phyloP scores from a whole-genome alignment of 495 filamentous ascomycete species.

The Arthonia radiata region DNA sequence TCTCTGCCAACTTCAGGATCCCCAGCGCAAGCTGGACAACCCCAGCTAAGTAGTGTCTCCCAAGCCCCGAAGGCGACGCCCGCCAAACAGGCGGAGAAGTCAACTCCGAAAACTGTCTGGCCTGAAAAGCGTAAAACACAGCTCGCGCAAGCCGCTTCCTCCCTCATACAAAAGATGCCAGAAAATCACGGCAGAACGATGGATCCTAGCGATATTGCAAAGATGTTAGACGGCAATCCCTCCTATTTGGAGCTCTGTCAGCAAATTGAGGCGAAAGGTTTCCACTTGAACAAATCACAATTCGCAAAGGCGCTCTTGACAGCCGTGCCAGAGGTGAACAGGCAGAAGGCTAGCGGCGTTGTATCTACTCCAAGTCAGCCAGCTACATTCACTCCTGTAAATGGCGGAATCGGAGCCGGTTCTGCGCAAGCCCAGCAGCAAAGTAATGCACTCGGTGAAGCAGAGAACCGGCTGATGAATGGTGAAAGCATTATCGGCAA shows the following conservation, averaged over 20 bases:
- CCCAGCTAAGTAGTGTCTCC: too few species aligned
- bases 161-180: conserved; percentile 9
- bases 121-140: conserved; percentile 13
- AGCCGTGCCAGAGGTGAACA: conserved; percentile 18
- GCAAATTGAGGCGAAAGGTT: conserved; percentile 18
- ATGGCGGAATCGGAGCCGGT: not conserved
- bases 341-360: conserved; percentile 2
- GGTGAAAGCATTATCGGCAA: too few species aligned
- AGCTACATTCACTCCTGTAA: not conserved
- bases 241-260: conserved; percentile 25
- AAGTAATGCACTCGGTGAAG: too few species aligned
- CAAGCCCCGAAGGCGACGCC: too few species aligned
- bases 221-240: conserved; percentile 21
- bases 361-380: not conserved
- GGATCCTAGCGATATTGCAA: conserved; percentile 12
- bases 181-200: conserved; percentile 9
- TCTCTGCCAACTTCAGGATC: too few species aligned
- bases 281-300: conserved; percentile 18
- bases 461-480: too few species aligned
- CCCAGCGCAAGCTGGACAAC: too few species aligned
- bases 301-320: conserved; percentile 21
- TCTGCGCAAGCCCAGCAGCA: too few species aligned
- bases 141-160: conserved; percentile 10
- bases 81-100: too few species aligned
- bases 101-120: conserved; percentile 13